These are phyloP conservation scores for Trichophyton schoenleinii DNA, from an alignment of 2,329 filamentous ascomycete species.

Conservation along the genomic window DNA sequence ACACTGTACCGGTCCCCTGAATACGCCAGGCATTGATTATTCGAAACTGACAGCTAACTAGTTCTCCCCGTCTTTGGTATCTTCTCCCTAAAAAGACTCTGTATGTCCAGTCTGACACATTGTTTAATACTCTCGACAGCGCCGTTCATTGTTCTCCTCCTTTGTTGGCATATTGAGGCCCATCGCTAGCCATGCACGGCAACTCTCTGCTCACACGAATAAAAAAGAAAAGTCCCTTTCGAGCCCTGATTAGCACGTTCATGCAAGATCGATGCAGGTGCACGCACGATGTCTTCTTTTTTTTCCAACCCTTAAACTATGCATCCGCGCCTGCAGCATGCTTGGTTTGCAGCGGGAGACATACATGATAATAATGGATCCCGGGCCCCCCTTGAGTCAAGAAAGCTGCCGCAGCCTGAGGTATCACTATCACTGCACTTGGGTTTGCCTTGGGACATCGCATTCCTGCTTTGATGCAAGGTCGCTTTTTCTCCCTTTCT, in stretches of 20 bases:
- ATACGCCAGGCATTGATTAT: too few relatives aligned
- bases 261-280: background rate
- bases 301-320: background rate
- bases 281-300: background rate
- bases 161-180: background rate
- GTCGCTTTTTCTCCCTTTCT: background rate
- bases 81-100: background rate
- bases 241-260: background rate
- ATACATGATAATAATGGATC: background rate
- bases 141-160: background rate
- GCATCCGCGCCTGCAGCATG: background rate
- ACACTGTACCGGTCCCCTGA: too few relatives aligned
- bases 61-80: background rate
- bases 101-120: background rate
- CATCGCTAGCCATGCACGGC: too few relatives aligned
- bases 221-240: background rate
- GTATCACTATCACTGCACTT: background rate
- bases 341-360: background rate
- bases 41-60: too few relatives aligned
- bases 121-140: background rate
- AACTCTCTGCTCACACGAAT: too few relatives aligned
- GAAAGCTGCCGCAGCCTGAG: background rate
- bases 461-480: background rate
- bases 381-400: background rate
- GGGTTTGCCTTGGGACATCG: background rate